Conservation (phyloP, 2,329 filamentous ascomycete species). For the Aspergillus sp. region DNA sequence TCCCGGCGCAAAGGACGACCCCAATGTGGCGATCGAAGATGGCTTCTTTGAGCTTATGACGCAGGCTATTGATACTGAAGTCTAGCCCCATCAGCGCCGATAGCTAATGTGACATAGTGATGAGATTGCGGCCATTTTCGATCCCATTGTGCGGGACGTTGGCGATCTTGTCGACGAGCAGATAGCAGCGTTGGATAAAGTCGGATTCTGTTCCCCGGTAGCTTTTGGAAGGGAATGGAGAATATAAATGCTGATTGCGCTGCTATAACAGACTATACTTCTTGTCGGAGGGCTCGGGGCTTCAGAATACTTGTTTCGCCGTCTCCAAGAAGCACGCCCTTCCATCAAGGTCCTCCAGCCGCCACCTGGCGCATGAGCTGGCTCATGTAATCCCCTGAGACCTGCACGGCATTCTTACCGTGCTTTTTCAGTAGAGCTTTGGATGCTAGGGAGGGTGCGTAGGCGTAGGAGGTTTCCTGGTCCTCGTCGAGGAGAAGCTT, state of each 20-base stretch:
- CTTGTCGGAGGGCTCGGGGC: slow-evolving; percentile 47
- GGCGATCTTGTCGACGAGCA: slow-evolving; percentile 31
- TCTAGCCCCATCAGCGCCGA: too few relatives aligned
- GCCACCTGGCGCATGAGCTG: background rate
- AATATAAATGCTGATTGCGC: too few relatives aligned
- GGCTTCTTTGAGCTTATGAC: slow-evolving; percentile 22
- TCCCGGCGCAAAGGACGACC: slow-evolving; percentile 29
- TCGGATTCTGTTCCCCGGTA: slow-evolving; percentile 17
- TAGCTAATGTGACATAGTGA: slow-evolving; percentile 14
- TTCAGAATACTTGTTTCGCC: slow-evolving; percentile 41
- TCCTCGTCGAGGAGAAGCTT: slow-evolving; percentile 28
- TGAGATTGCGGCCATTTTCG: slow-evolving; percentile 33
- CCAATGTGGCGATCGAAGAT: slow-evolving; percentile 25
- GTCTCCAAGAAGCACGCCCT: slow-evolving; percentile 29
- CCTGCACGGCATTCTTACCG: background rate
- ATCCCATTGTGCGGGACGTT: slow-evolving; percentile 33
- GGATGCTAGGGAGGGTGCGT: slow-evolving; percentile 13
- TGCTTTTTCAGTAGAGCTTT: slow-evolving; percentile 1
- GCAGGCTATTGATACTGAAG: too few relatives aligned
- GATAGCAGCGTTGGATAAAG: slow-evolving; percentile 10
- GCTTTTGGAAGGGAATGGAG: too few relatives aligned
- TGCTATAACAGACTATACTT: slow-evolving; percentile 32
- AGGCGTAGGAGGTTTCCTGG: slow-evolving; percentile 16
- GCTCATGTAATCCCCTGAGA: slow-evolving; percentile 1
- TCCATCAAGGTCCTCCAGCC: slow-evolving; percentile 40